phyloP scores from a whole-genome alignment of 371 early-diverging fungal genomes.

The Circinella umbellata region DNA sequence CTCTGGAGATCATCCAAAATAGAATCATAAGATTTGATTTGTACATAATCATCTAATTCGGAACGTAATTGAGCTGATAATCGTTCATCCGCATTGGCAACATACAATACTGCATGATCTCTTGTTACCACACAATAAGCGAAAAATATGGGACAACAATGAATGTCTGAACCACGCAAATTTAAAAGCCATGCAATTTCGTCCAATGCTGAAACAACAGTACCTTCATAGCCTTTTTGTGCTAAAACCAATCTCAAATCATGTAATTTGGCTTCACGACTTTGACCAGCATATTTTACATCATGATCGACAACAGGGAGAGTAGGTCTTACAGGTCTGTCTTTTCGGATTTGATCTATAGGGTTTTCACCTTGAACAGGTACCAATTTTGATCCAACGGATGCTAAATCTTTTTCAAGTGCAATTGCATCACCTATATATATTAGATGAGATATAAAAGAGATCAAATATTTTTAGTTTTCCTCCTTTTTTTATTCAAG shows the following conservation, averaged over 20 bases:
- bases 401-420: constrained; percentile 60
- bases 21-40: constrained; percentile 75
- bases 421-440: constrained; percentile 57
- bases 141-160: constrained; percentile 97
- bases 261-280: constrained; percentile 61
- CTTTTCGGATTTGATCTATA: constrained; percentile 84
- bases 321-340: constrained; percentile 69
- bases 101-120: constrained; percentile 73
- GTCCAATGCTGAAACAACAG: constrained; percentile 83
- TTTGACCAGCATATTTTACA: constrained; percentile 77
- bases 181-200: constrained; percentile 98
- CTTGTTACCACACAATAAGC: constrained; percentile 84
- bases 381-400: constrained; percentile 58
- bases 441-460: background rate
- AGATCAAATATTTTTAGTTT: too few relatives aligned
- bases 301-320: constrained; percentile 70
- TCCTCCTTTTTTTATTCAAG: too few relatives aligned
- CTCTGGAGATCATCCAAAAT: constrained; percentile 76
- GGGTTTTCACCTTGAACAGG: constrained; percentile 63
- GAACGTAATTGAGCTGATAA: constrained; percentile 50
- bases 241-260: constrained; percentile 60
- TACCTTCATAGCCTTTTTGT: constrained; percentile 65
- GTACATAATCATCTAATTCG: constrained; percentile 69
- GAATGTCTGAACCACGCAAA: constrained; percentile 95
- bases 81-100: constrained; percentile 60